Evolutionary conservation across 1,284 basidiomycete genomes (phyloP).

Genomic region (Anthracocystis walkeri): DNA sequence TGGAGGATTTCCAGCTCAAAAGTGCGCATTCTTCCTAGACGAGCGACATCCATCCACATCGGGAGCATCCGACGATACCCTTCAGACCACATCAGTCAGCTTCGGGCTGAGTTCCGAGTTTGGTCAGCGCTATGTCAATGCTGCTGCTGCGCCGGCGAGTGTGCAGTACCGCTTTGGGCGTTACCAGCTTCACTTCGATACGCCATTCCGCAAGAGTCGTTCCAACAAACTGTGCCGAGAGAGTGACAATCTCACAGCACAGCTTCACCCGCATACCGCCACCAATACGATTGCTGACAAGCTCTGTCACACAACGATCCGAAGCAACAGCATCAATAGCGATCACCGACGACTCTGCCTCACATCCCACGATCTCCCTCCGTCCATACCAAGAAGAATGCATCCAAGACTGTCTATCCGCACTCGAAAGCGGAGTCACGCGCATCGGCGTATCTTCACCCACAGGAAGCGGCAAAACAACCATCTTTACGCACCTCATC

Average conservation of each 20-base stretch:
- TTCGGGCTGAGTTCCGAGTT: neutral
- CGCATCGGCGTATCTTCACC: slow-evolving; percentile 93
- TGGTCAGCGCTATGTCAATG: neutral
- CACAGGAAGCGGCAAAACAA: slow-evolving; percentile 87
- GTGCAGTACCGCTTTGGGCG: neutral
- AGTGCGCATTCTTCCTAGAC: neutral
- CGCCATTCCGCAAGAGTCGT: neutral
- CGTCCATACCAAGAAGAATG: slow-evolving; percentile 91
- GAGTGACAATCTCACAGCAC: neutral
- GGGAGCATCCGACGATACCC: slow-evolving; percentile 1
- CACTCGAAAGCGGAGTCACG: slow-evolving; percentile 76
- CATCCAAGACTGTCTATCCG: slow-evolving; percentile 80
- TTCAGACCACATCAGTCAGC: neutral
- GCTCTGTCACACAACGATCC: neutral
- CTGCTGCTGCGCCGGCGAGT: neutral
- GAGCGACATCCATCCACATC: slow-evolving; percentile 7
- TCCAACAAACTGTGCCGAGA: too few species aligned
- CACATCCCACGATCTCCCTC: slow-evolving; percentile 56
- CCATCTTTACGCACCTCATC: slow-evolving; percentile 76
- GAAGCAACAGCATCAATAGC: neutral
- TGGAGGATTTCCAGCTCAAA: slow-evolving; percentile 12
- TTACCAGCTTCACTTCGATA: neutral
- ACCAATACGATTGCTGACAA: slow-evolving; percentile 7
- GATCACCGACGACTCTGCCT: neutral
- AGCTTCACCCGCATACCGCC: neutral